Base-by-base conservation (phyloP, 2,329 filamentous ascomycete species). In the Rutstroemia sydowiana region DNA sequence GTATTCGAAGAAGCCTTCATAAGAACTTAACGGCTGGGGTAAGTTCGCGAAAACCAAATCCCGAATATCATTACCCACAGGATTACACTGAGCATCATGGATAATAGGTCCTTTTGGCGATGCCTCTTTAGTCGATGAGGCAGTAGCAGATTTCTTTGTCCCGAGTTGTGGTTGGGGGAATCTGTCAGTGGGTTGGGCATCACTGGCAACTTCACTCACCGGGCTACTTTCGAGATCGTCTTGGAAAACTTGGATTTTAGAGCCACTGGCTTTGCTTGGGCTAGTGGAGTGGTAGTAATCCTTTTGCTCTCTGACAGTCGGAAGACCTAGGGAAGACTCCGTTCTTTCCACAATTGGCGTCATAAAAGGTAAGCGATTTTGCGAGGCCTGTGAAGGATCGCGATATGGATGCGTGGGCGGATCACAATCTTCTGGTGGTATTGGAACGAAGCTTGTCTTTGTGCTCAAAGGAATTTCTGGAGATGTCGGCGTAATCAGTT, bases 281-380 rank as follows among this genome's bases (percentile, higher is more conserved):
- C 48, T 51, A 4, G 89, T 95, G 45, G 81, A 77, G 48, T 76
- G 77, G 62, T 82, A 73, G 67, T 78, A 78, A 58, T 77, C 77
- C 67, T 79, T 78, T 60, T 73, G 74, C 50, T 74, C 65, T 58
- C 75, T 70, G 48, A 80, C 76, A 26, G 79, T 82, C 4, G 79
- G 78, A 39, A 85, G 70, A 32, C 85, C 85, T 5, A 97, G 71
- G 0, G 91, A 96, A 10, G 84, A 87, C 69, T 98, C 93, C 0
- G 93, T 98, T 62, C 89, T 84, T 69, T 98, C 93, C 1, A 93
- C 92, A 59, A 98, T 98, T 1, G 93, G 93, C 0, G 93, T 98
- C 93, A 98, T 97, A 68, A 97, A 98, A 3, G 92, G 93, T 9
- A 97, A 75, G 50, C 91, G 85, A 69, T 91, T 95, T 64, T 96